Evolutionary conservation across 495 filamentous ascomycete genomes (phyloP), one percentile per base, ranked within the genome.

Genomic region (Neurospora tetrasperma): DNA sequence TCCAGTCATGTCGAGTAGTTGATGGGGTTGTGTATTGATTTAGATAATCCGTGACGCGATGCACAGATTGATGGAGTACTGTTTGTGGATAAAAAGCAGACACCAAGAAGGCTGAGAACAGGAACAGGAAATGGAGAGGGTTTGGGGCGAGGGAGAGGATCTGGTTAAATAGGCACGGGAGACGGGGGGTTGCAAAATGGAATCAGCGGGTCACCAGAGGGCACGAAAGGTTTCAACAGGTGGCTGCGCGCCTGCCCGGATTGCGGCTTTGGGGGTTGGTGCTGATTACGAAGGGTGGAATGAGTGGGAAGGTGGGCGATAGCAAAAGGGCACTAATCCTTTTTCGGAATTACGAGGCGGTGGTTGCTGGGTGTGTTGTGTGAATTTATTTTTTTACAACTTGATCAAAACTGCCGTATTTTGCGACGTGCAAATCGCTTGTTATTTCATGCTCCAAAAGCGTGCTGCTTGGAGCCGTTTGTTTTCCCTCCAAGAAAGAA

Each of bases 1-100:
- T 92, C 94, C 94, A 93, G 94, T 94, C 94, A 97, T 97, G 75
- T 83, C 93, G 88, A 82, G 79, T 81, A 71, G 72, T 75, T 72
- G 74, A 76, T 79, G 74, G 74, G 71, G 69, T 73, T 78, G 77
- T 80, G 75, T 75, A 72, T 39, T 69, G 80, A 82, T 81, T 78
- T 54, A 77, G 76, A 75, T 72, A 46, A 23, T 31, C 54, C 40
- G 27, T 71, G 76, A 76, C 77, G 71, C 69, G 68, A 69, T 75
- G 46, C 78, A 79, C 74, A 71, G 75, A 70, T 73, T 72, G 74
- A 76, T 78, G 76, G 31, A 73, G 73, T 69, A 72, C 74, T 75
- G 76, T 74, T 79, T 74, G 71, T 43, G 74, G 38, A 62, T 44
- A 59, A 71, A 42, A 31, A 31, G 23, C 23, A 62, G 54, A 62